Percentiles rank a stretch among this genome's conserved stretches.
Conservation (phyloP, 805 yeast genomes). For the Saccharomyces mikatae region DNA sequence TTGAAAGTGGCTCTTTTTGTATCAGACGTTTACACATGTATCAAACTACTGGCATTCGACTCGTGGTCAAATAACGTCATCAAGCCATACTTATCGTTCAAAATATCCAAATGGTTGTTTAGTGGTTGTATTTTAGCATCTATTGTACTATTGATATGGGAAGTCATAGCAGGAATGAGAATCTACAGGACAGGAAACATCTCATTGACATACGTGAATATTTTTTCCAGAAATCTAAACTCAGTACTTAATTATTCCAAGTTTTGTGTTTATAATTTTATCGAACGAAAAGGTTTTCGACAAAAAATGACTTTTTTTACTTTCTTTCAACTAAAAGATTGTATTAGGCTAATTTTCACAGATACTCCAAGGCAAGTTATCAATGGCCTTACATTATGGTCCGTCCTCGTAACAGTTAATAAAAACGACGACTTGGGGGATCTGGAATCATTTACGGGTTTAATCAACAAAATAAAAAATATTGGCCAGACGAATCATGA, state of each 20-base stretch:
- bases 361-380: slow-evolving; percentile 85
- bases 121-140: slow-evolving; percentile 75
- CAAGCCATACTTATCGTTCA: slow-evolving; percentile 41
- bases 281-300: slow-evolving; percentile 54
- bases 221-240: slow-evolving; percentile 50
- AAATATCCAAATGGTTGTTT: slow-evolving; percentile 60
- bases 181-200: slow-evolving; percentile 56
- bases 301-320: slow-evolving; percentile 63
- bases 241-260: slow-evolving; percentile 52
- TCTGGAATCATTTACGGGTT: slow-evolving; percentile 20
- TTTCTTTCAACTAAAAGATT: slow-evolving; percentile 57
- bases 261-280: slow-evolving; percentile 64
- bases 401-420: slow-evolving; percentile 35
- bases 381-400: slow-evolving; percentile 64
- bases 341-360: slow-evolving; percentile 56
- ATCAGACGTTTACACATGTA: slow-evolving; percentile 72
- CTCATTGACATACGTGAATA: slow-evolving; percentile 61
- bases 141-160: slow-evolving; percentile 48
- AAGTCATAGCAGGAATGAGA: slow-evolving; percentile 48
- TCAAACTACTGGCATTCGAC: slow-evolving; percentile 63
- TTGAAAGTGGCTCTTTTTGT: slow-evolving; percentile 49
- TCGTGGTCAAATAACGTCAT: slow-evolving; percentile 53
- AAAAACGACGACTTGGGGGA: slow-evolving; percentile 26
- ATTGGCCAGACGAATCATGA: slow-evolving; percentile 55
- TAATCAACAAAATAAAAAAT: slow-evolving; percentile 40